Base-by-base conservation (phyloP, 2,329 filamentous ascomycete species). In the Monascus ruber region DNA sequence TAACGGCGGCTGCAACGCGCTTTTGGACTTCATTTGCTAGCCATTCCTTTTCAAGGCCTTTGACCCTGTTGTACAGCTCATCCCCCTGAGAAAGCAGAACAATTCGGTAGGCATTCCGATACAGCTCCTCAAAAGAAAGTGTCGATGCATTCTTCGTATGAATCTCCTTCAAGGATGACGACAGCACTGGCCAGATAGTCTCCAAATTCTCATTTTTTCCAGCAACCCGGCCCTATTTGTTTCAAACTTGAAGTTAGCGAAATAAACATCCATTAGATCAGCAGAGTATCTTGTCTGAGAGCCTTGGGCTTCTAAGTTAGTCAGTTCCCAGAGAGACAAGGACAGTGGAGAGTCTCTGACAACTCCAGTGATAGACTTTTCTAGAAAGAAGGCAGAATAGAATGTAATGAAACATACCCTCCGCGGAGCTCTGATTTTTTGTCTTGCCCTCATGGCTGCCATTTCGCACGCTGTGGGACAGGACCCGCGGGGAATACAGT, bases 41-140 rank as follows among this genome's bases (percentile, higher is more conserved):
- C 83, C 89, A 94, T 46, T 77, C 66, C 52, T 81, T 74, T 62
- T 96, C 89, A 40, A 94, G 86, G 2, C 78, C 67, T 51, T 81
- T 83, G 36, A 96, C 87, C 6, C 76, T 73, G 4, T 83, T 74
- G 62, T 96, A 96, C 1, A 98, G 72, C 7, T 80, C 70, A 28
- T 83, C 77, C 25, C 88, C 88, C 50, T 87, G 82, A 65, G 89
- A 93, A 63, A 83, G 84, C 29, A 95, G 68, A 1, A 96, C 89
- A 17, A 96, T 85, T 60, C 91, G 89, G 65, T 98, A 98, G 4
- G 86, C 85, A 39, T 84, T 84, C 42, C 91, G 83, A 65, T 98
- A 98, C 1, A 98, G 76, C 54, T 94, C 83, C 62, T 98, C 91
- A 66, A 95, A 98, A 1, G 88, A 94, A 2, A 98, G 76, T 10